Base-by-base conservation (phyloP, 306 rosid genomes). In the Citrullus colocynthis region DNA sequence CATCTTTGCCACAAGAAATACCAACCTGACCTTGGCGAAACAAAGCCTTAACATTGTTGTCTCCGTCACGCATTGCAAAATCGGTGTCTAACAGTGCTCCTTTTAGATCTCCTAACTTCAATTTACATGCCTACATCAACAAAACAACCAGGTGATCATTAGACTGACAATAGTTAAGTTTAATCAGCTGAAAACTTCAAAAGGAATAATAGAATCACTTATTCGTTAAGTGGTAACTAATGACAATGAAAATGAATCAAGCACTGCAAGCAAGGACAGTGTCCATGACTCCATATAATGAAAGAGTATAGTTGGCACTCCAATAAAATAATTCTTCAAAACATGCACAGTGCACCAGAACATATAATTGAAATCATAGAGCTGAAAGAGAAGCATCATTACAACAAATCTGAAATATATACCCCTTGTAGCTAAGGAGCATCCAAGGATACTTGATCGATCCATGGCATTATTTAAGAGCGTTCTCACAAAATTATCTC, bases 11-110 rank as follows among this genome's bases (percentile, higher is more conserved):
- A 79, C 52, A 59, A 55, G 82, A 73, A 45, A 80, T 78, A 88
- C 89, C 84, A 86, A 94, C 98, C 97, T 94, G 98, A 76, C 98
- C 98, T 84, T 94, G 96, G 75, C 98, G 97, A 77, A 94, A 94
- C 83, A 91, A 85, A 73, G 98, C 98, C 85, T 94, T 94, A 37
- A 87, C 98, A 87, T 94, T 91, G 84, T 90, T 76, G 18, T 87
- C 91, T 83, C 96, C 98, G 32, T 94, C 98, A 54, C 95, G 93
- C 89, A 91, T 89, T 36, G 98, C 98, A 79, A 91, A 94, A 81
- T 91, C 98, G 15, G 97, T 88, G 84, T 94, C 98, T 79, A 94
- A 76, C 49, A 94, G 74, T 56, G 98, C 98, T 81, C 98, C 98
- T 83, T 91, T 91, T 79, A 88, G 79, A 82, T 94, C 98, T 51